phyloP scores from a whole-genome alignment of 768 basidiomycete genomes.

The Russula sp. region DNA sequence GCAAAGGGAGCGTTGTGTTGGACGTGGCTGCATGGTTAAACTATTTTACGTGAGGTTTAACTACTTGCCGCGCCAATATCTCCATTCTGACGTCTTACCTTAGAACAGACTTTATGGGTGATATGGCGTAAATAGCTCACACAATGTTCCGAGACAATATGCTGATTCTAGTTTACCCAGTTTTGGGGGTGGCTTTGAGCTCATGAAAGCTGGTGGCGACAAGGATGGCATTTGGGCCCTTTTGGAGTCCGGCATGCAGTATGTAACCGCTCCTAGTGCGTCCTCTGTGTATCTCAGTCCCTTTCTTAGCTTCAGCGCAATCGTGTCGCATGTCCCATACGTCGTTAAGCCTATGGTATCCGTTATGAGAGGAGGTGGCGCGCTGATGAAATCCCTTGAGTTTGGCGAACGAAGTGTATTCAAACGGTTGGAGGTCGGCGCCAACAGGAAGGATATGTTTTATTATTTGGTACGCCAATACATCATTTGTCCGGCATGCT shows the following conservation, averaged over 20 bases:
- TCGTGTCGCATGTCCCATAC: constrained; percentile 7
- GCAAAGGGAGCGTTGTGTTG: constrained; percentile 31
- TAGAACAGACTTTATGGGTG: constrained; percentile 50
- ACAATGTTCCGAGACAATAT: background rate
- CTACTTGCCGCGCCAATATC: background rate
- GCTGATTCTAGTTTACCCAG: constrained; percentile 21
- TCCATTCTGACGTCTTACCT: constrained; percentile 1
- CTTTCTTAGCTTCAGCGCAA: background rate
- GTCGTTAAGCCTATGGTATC: no score
- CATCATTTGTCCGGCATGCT: background rate
- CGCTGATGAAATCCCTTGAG: background rate
- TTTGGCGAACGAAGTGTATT: constrained; percentile 2
- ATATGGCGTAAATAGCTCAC: constrained; percentile 41
- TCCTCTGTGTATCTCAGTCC: background rate
- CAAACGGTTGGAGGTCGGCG: constrained; percentile 10
- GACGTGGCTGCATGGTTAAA: constrained; percentile 40
- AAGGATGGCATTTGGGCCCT: constrained; percentile 7
- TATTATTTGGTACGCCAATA: constrained; percentile 38
- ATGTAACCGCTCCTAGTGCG: background rate
- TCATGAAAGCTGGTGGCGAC: constrained; percentile 30
- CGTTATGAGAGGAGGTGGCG: background rate
- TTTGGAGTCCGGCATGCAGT: background rate
- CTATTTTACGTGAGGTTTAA: constrained; percentile 40
- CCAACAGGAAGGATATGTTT: constrained; percentile 39
- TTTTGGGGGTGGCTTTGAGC: constrained; percentile 35